These are phyloP conservation scores for Mycena sanguinolenta DNA, from an alignment of 768 basidiomycete genomes.

Conservation along the genomic window DNA sequence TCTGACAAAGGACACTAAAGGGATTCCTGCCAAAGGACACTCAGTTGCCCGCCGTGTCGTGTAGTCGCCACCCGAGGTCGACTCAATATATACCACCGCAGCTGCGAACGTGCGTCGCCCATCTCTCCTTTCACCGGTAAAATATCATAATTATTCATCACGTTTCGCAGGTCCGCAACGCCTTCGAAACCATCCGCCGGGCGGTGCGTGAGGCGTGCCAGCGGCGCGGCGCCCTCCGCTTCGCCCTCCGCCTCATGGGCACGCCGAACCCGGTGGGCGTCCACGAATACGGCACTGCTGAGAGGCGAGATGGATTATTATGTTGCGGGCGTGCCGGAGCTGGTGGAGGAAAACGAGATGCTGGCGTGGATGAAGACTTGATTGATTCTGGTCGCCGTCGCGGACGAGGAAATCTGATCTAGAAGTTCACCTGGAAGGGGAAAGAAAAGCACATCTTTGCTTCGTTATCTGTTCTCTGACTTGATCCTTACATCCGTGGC, in stretches of 20 bases:
- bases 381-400: background rate
- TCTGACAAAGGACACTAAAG: no score
- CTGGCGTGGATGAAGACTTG: conserved; percentile 15
- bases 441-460: no score
- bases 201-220: conserved; percentile 16
- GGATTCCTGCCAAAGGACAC: no score
- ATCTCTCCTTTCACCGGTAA: no score
- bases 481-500: no score
- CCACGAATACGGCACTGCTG: background rate
- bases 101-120: conserved; percentile 1
- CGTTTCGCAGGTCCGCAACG: conserved; percentile 7
- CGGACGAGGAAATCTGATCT: no score
- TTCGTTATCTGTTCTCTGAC: no score
- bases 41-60: no score
- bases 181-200: conserved; percentile 1
- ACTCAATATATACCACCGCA: conserved; percentile 16
- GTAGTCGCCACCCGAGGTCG: conserved; percentile 21
- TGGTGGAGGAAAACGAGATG: background rate
- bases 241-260: conserved; percentile 4
- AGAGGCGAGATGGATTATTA: conserved; percentile 7
- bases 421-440: no score
- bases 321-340: conserved; percentile 3
- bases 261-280: conserved; percentile 12
- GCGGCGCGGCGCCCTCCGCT: no score
- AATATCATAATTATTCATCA: no score